phyloP scores from a whole-genome alignment of 2,329 filamentous ascomycete species.

The Pseudofabraea citricarpa region DNA sequence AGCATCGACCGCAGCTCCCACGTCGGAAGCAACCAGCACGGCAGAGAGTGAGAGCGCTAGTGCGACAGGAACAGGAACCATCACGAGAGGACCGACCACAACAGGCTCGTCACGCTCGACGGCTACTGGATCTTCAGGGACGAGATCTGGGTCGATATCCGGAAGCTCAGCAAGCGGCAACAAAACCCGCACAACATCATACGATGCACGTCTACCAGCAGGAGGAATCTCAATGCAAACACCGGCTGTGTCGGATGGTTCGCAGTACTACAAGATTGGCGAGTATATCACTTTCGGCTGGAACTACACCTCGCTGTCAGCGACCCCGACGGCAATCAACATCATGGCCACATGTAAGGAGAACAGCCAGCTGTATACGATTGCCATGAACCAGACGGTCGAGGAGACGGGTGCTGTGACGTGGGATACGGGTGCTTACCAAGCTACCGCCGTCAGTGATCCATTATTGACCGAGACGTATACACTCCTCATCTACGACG shows the following conservation, averaged over 20 bases:
- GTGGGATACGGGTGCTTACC: constrained; percentile 52
- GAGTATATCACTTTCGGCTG: constrained; percentile 55
- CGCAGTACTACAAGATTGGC: constrained; percentile 55
- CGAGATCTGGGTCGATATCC: not conserved
- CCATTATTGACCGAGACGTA: constrained; percentile 52
- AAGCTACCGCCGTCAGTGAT: constrained; percentile 34
- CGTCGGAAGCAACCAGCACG: constrained; percentile 1
- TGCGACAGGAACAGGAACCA: constrained; percentile 7
- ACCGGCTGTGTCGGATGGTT: constrained; percentile 40
- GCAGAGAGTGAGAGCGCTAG: constrained; percentile 7
- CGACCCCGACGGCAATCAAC: constrained; percentile 55
- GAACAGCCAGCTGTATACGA: constrained; percentile 50
- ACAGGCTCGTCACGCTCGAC: not conserved
- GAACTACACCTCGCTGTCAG: constrained; percentile 60
- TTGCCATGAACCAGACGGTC: constrained; percentile 60
- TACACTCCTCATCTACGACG: constrained; percentile 58
- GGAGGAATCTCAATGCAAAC: constrained; percentile 50
- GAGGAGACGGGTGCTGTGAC: constrained; percentile 44
- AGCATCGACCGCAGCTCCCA: constrained; percentile 1
- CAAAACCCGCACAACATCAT: constrained; percentile 24
- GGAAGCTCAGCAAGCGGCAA: constrained; percentile 5
- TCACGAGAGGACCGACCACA: not conserved
- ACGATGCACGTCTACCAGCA: constrained; percentile 39
- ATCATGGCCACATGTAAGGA: constrained; percentile 52
- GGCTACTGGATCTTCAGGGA: not conserved